Base-by-base conservation (phyloP, 345 rosid genomes). In the Balakata baccata region DNA sequence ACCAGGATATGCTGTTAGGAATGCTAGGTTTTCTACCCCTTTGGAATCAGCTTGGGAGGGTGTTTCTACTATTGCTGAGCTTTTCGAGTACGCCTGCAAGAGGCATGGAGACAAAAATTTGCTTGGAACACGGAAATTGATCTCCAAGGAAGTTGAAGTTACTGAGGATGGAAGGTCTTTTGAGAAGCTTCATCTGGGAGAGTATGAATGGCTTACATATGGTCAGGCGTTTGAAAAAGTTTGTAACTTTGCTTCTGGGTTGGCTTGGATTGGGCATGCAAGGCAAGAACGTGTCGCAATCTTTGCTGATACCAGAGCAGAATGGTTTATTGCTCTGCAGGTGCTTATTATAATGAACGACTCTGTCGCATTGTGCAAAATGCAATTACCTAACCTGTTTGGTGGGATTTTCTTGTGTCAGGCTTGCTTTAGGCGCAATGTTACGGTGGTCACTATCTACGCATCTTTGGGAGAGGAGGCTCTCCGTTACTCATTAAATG, bases 261-360 rank as follows among this genome's bases (percentile, higher is more conserved):
- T 93, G 77, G 87, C 87, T 74, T 84, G 78, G 10, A 86, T 93
- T 64, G 97, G 98, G 49, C 98, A 90, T 41, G 74, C 50, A 64
- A 87, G 82, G 17, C 90, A 77, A 39, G 98, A 96, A 77, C 92
- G 95, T 34, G 96, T 89, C 0, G 99, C 99, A 12, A 96, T 96
- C 69, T 96, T 90, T 70, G 96, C 99, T 25, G 99, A 93, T 77
- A 96, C 99, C 37, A 74, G 98, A 81, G 89, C 87, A 79, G 99
- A 96, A 74, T 96, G 99, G 99, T 91, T 96, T 66, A 86, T 96
- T 76, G 86, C 97, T 14, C 74, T 92, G 84, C 99, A 95, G 99
- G 99, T 93, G 76, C 66, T 64, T 75, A 7, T 38, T 61, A 22
- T 75, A 50, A 37, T 68, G 43, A 50, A 38, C 50, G 17, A 38